Conservation (phyloP, 331 rosid species). For the Erythrophleum ivorense region DNA sequence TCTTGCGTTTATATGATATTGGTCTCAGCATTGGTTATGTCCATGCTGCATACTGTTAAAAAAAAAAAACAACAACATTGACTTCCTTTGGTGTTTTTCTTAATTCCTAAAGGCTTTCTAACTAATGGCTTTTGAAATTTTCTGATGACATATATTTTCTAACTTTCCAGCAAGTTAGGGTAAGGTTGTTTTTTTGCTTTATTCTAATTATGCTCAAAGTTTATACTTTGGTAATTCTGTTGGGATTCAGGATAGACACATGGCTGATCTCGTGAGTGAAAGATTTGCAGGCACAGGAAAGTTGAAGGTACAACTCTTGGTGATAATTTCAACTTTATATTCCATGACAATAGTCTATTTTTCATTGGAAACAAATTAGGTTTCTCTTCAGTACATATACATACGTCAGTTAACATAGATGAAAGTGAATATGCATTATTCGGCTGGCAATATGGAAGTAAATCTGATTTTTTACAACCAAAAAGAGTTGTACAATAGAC, state of each 20-base stretch:
- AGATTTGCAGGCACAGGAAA: constrained; percentile 66
- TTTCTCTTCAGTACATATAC: constrained; percentile 7
- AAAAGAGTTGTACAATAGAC: background rate
- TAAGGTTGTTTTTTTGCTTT: background rate
- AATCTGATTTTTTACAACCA: background rate
- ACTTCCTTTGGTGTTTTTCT: background rate
- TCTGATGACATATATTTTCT: constrained; percentile 3
- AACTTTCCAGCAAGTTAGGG: constrained; percentile 5
- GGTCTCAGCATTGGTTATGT: background rate
- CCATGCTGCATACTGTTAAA: background rate
- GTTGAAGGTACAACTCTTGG: constrained; percentile 62
- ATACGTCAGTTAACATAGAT: background rate
- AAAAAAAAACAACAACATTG: no score
- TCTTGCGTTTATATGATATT: constrained; percentile 1
- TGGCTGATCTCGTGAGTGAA: constrained; percentile 86
- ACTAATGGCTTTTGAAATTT: background rate
- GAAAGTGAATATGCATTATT: background rate
- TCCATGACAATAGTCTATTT: constrained; percentile 4
- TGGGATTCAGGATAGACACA: constrained; percentile 75
- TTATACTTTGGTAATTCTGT: constrained; percentile 29
- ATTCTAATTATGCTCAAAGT: constrained; percentile 25
- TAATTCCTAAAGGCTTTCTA: background rate
- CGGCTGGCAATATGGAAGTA: background rate
- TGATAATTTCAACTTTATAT: constrained; percentile 36
- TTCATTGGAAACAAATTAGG: constrained; percentile 11